phyloP scores from a whole-genome alignment of 2,329 filamentous ascomycete species.

The Cercospora nicotianae region DNA sequence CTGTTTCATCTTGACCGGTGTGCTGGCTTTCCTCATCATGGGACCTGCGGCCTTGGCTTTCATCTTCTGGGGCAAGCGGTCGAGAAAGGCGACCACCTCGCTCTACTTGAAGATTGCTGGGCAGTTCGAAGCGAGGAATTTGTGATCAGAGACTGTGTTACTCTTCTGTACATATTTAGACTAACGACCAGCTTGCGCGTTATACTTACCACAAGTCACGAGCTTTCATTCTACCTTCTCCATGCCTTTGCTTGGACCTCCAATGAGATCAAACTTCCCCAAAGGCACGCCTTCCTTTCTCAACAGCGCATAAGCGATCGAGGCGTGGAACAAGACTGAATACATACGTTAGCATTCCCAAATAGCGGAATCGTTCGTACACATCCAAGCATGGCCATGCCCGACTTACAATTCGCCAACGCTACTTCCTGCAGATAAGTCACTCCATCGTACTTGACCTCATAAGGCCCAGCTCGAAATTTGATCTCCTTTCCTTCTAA shows the following conservation, averaged over 20 bases:
- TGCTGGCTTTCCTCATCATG: conserved; percentile 11
- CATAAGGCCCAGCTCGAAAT: conserved; percentile 37
- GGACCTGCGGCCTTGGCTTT: background rate
- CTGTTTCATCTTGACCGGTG: conserved; percentile 38
- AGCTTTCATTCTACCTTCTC: conserved; percentile 55
- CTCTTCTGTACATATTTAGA: background rate
- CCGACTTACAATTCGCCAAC: conserved; percentile 52
- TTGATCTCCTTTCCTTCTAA: conserved; percentile 21
- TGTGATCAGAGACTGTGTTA: background rate
- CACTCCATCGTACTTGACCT: conserved; percentile 45
- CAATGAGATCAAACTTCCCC: conserved; percentile 60
- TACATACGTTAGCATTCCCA: background rate
- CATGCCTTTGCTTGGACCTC: conserved; percentile 26
- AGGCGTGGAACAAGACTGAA: conserved; percentile 63
- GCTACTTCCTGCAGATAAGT: conserved; percentile 53
- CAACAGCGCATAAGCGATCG: conserved; percentile 61
- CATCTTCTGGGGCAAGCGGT: background rate
- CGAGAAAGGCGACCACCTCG: background rate
- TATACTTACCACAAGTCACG: background rate
- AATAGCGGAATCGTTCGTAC: background rate
- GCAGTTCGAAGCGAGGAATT: background rate
- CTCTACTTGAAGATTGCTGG: background rate
- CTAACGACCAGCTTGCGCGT: background rate
- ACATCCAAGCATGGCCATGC: no score
- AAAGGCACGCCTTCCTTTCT: conserved; percentile 61